These are phyloP conservation scores for Xylaria telfairii DNA, from an alignment of 495 filamentous ascomycete genomes.

Conservation along the genomic window DNA sequence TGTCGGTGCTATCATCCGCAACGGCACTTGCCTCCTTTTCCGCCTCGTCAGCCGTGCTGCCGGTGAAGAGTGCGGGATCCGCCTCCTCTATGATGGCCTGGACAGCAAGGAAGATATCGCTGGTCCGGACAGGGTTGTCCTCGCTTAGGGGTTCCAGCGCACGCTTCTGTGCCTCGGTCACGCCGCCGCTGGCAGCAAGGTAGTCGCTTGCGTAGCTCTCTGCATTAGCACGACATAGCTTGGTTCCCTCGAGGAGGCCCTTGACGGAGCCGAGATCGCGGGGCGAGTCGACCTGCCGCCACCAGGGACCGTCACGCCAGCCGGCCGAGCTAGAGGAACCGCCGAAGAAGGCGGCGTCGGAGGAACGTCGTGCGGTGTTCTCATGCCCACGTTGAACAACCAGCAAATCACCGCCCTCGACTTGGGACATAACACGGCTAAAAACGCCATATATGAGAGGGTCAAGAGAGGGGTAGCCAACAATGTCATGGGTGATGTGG, in stretches of 20 bases:
- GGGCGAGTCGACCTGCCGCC: slow-evolving; percentile 72
- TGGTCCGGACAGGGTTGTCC: slow-evolving; percentile 86
- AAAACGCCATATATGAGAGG: slow-evolving; percentile 93
- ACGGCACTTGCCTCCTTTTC: slow-evolving; percentile 59
- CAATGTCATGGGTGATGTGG: slow-evolving; percentile 94
- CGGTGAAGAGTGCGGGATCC: slow-evolving; percentile 70
- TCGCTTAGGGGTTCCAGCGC: slow-evolving; percentile 77
- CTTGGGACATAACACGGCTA: slow-evolving; percentile 95
- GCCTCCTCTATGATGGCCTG: slow-evolving; percentile 76
- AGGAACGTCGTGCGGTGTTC: slow-evolving; percentile 71
- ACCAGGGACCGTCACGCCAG: slow-evolving; percentile 97
- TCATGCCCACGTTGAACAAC: slow-evolving; percentile 94
- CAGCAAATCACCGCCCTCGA: slow-evolving; percentile 96
- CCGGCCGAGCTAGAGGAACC: slow-evolving; percentile 59
- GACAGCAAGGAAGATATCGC: slow-evolving; percentile 92
- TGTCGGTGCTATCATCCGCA: slow-evolving; percentile 55
- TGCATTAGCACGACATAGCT: slow-evolving; percentile 84
- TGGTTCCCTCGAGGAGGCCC: slow-evolving; percentile 84
- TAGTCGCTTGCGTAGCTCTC: slow-evolving; percentile 87
- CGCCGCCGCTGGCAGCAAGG: slow-evolving; percentile 74
- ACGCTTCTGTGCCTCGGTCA: slow-evolving; percentile 78
- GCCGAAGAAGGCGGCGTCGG: slow-evolving; percentile 62
- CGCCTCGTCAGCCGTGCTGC: slow-evolving; percentile 50
- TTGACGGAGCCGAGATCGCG: slow-evolving; percentile 81
- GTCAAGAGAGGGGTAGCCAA: slow-evolving; percentile 92